phyloP scores from a whole-genome alignment of 2,329 filamentous ascomycete species.

The Beauveria sp. region DNA sequence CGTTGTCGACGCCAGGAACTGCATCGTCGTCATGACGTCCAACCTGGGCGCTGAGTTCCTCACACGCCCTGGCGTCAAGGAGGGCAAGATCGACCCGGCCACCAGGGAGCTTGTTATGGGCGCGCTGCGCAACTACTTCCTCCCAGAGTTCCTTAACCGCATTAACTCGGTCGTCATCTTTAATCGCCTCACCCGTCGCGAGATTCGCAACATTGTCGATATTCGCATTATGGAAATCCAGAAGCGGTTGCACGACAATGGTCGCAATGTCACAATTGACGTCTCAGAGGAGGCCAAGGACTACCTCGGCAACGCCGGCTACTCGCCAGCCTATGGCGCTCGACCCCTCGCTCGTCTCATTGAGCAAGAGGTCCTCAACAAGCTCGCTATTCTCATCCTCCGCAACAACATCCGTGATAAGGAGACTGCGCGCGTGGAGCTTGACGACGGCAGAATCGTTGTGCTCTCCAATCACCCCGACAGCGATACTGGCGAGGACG shows the following conservation, averaged over 20 bases:
- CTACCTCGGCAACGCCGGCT: conserved; percentile 84
- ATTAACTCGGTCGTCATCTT: conserved; percentile 97
- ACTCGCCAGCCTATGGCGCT: conserved; percentile 92
- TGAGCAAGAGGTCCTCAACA: conserved; percentile 95
- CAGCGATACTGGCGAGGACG: conserved; percentile 54
- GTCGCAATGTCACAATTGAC: conserved; percentile 77
- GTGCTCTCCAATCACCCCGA: conserved; percentile 76
- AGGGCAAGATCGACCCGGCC: conserved; percentile 77
- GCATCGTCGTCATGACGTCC: conserved; percentile 98
- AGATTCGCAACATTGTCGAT: conserved; percentile 95
- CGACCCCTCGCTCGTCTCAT: conserved; percentile 83
- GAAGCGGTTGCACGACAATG: conserved; percentile 78
- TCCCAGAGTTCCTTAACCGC: conserved; percentile 97
- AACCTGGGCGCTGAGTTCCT: conserved; percentile 94
- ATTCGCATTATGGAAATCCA: conserved; percentile 83
- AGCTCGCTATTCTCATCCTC: conserved; percentile 83
- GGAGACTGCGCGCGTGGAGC: conserved; percentile 70
- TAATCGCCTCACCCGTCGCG: conserved; percentile 82
- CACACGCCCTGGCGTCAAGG: conserved; percentile 65
- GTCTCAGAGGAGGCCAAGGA: conserved; percentile 82
- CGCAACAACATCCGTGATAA: conserved; percentile 79
- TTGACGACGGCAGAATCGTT: conserved; percentile 70
- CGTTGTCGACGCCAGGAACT: conserved; percentile 91
- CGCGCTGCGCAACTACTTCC: conserved; percentile 87
- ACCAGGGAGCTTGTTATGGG: conserved; percentile 88